Conservation (phyloP, 306 rosid species). For the Rosa multiflora region DNA sequence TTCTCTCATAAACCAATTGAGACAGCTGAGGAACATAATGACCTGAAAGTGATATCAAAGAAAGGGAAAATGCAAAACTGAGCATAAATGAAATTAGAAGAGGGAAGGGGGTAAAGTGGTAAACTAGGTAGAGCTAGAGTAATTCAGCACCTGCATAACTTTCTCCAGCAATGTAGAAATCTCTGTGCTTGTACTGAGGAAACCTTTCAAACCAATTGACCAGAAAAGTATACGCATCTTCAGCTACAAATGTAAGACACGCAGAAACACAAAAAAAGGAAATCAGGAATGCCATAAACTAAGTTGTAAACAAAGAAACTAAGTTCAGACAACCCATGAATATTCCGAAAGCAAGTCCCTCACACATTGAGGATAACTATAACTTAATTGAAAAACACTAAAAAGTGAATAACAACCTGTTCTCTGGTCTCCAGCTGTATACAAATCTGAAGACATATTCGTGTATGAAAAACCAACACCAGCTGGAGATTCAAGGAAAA, state of each 20-base stretch:
- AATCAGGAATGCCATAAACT: slow-evolving; percentile 13
- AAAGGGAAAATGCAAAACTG: background rate
- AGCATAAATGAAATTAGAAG: background rate
- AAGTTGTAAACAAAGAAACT: slow-evolving; percentile 16
- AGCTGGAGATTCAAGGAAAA: slow-evolving; percentile 94
- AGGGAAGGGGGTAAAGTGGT: background rate
- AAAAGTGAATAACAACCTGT: slow-evolving; percentile 54
- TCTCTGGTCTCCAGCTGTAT: slow-evolving; percentile 77
- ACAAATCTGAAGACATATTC: slow-evolving; percentile 73
- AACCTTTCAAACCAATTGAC: slow-evolving; percentile 94
- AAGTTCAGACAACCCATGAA: background rate
- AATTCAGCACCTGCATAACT: slow-evolving; percentile 85
- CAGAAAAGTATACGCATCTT: slow-evolving; percentile 80
- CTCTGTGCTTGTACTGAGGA: slow-evolving; percentile 88
- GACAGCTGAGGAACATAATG: slow-evolving; percentile 94
- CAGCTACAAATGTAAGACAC: slow-evolving; percentile 57
- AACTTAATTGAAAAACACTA: background rate
- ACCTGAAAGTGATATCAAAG: slow-evolving; percentile 49
- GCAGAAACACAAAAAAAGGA: slow-evolving; percentile 23
- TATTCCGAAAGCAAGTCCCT: slow-evolving; percentile 4
- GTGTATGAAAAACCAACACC: slow-evolving; percentile 96
- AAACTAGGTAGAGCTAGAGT: slow-evolving; percentile 5
- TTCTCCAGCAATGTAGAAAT: slow-evolving; percentile 94
- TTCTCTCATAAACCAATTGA: slow-evolving; percentile 63
- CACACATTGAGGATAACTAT: slow-evolving; percentile 2